Conservation (phyloP, 2,329 filamentous ascomycete species). For the Zymoseptoria ardabiliae region DNA sequence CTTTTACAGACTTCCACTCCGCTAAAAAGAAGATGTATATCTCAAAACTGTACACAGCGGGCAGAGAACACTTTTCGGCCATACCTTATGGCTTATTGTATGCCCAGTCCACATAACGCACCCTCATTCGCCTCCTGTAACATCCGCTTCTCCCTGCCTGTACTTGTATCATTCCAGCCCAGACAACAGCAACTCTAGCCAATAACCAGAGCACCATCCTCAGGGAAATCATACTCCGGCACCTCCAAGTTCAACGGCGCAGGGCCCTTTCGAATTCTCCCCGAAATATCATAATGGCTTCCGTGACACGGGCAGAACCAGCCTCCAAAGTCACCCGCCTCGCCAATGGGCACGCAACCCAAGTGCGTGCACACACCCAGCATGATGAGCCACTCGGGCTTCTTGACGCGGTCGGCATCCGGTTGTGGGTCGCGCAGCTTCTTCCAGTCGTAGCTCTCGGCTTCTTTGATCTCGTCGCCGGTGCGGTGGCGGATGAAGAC, state of each 20-base stretch:
- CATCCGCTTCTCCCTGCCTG: not conserved
- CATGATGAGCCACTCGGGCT: conserved; percentile 99
- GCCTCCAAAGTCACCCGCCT: conserved; percentile 94
- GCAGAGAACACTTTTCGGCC: not conserved
- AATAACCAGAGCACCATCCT: conserved; percentile 82
- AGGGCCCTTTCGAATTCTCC: conserved; percentile 94
- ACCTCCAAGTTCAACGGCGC: conserved; percentile 97
- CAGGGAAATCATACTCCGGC: conserved; percentile 84
- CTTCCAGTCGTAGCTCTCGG: conserved; percentile 78
- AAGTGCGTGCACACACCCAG: conserved; percentile 98
- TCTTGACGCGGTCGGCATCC: conserved; percentile 90
- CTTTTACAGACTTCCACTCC: conserved; percentile 1
- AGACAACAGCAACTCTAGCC: conserved; percentile 55
- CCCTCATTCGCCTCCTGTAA: not conserved
- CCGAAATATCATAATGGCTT: conserved; percentile 99
- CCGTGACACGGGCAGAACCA: conserved; percentile 99
- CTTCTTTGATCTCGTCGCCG: conserved; percentile 83
- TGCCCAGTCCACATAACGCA: not conserved
- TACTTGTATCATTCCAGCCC: not conserved
- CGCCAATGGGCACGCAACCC: conserved; percentile 97
- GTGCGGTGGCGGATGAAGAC: conserved; percentile 99
- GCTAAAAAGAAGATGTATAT: conserved; percentile 2
- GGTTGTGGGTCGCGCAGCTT: conserved; percentile 82
- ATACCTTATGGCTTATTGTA: not conserved
- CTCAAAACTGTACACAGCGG: not conserved